Evolutionary conservation across 176 grass and related monocot species (phyloP).

Genomic region (Pharus latifolius): DNA sequence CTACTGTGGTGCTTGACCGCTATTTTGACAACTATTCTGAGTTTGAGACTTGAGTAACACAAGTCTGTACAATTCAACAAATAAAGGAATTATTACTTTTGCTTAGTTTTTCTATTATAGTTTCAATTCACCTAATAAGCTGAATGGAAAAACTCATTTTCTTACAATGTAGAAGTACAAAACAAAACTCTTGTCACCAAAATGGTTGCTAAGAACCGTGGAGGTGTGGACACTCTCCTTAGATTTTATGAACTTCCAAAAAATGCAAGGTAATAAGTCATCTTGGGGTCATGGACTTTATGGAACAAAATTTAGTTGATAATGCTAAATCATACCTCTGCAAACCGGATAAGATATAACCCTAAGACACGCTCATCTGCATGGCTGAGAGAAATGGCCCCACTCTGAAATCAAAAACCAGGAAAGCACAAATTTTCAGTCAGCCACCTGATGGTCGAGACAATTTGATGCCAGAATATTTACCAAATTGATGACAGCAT

Average conservation of each 20-base stretch:
- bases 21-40: neutral
- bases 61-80: neutral
- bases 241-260: no score
- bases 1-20: neutral
- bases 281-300: neutral
- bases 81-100: neutral
- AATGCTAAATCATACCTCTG: slow-evolving; percentile 41
- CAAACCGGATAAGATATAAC: slow-evolving; percentile 81
- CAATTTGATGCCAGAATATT: neutral
- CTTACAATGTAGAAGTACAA: neutral
- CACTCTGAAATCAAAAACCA: slow-evolving; percentile 43
- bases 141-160: neutral
- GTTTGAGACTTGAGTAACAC: neutral
- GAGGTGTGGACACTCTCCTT: no score
- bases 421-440: neutral
- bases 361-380: slow-evolving; percentile 75
- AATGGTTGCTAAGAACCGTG: neutral
- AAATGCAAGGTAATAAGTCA: neutral
- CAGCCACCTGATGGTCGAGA: neutral
- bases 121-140: neutral
- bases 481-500: neutral
- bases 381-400: slow-evolving; percentile 53
- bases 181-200: neutral
- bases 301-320: neutral
- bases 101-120: neutral